Base-by-base conservation (phyloP, 768 basidiomycete species). In the Termitomyces titanicus region DNA sequence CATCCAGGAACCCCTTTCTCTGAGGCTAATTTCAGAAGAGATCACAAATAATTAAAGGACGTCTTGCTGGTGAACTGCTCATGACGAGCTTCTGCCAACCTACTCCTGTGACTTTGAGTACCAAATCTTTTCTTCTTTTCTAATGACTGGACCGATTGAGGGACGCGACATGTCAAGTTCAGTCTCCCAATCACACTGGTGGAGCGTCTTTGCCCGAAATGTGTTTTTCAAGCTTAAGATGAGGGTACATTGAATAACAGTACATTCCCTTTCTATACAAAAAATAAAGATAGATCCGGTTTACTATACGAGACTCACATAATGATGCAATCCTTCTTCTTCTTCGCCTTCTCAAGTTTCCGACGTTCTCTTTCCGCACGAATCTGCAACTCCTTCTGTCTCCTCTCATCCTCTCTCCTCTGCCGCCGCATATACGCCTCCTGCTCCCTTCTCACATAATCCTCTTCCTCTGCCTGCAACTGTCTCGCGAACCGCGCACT, bases 401-500 rank as follows among this genome's bases (percentile, higher is more conserved):
- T 62, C 39, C 53, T 65, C 58, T 65, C 58, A 27, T 64, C 64
- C 48, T 69, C 66, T 40, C 7, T 54, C 11, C 72, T 66, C 44
- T 68, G 66, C 44, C 69, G 66, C 3, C 63, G 70, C 2, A 66
- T 53, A 49, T 68, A 64, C 2, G 53, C 63, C 51, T 71, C 71
- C 12, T 74, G 70, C 47, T 74, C 69, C 31, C 70, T 66, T 3
- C 72, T 72, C 0, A 79, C 81, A 6, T 72, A 69, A 3, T 76
- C 77, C 42, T 95, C 85, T 69, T 95, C 94, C 60, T 93, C 89
- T 0, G 80, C 81, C 65, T 95, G 94, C 2, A 97, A 71, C 57
- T 86, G 86, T 45, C 75, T 77, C 3, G 94, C 94, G 0, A 95
- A 76, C 7, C 79, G 83, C 33, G 75, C 78, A 63, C 88, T 92